Conservation (phyloP, 257 asterid genomes). For the Mitragyna speciosa region DNA sequence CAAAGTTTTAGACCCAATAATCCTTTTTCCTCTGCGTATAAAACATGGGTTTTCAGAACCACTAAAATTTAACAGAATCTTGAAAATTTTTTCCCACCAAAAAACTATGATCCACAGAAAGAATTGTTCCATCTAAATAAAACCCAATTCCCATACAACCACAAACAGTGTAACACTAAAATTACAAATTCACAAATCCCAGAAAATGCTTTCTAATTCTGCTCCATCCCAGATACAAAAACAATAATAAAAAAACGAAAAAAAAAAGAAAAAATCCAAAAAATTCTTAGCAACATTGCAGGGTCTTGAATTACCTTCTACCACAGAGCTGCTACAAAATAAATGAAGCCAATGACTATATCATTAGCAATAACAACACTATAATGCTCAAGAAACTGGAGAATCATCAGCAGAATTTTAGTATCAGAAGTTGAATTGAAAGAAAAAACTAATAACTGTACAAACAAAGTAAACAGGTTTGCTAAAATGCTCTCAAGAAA, state of each 20-base stretch:
- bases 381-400: not conserved
- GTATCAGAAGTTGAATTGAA: not conserved
- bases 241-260: not conserved
- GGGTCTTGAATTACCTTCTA: not conserved
- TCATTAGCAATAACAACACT: too few species aligned
- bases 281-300: not conserved
- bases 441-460: not conserved
- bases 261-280: not conserved
- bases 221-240: not conserved
- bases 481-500: not conserved
- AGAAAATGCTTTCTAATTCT: not conserved
- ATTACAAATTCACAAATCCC: not conserved
- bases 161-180: not conserved
- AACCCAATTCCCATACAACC: not conserved
- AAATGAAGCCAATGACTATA: not conserved
- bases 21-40: constrained; percentile 38
- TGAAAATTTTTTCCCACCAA: not conserved
- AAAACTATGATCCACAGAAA: not conserved
- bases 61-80: not conserved
- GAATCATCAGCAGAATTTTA: constrained; percentile 6
- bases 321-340: not conserved
- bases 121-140: not conserved
- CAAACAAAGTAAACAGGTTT: not conserved
- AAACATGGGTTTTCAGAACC: constrained; percentile 5
- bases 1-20: constrained; percentile 28